Conservation (phyloP, 2,329 filamentous ascomycete species). For the Trichoderma sp. region DNA sequence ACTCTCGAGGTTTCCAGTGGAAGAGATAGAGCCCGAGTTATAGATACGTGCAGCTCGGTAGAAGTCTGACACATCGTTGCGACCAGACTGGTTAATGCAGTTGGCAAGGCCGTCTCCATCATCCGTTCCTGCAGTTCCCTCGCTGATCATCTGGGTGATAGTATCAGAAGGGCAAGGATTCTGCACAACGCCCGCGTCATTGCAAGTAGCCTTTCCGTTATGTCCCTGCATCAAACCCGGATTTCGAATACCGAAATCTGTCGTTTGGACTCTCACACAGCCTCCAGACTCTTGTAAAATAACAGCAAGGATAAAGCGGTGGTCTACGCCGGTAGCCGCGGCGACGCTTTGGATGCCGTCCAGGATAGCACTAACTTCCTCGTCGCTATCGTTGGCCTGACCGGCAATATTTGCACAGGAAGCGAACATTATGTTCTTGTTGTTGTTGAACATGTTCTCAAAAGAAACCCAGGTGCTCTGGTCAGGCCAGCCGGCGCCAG, state of each 20-base stretch:
- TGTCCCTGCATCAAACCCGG: constrained; percentile 42
- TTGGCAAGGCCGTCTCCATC: constrained; percentile 40
- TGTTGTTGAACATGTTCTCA: constrained; percentile 26
- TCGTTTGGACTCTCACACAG: constrained; percentile 41
- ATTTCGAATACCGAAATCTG: constrained; percentile 41
- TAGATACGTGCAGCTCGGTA: constrained; percentile 26
- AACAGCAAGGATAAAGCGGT: constrained; percentile 42
- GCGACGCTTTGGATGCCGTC: constrained; percentile 34
- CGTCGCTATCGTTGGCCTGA: constrained; percentile 16
- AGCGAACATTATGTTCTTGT: constrained; percentile 20
- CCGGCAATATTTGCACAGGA: constrained; percentile 18
- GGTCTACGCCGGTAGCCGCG: constrained; percentile 31
- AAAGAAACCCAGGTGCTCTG: constrained; percentile 17
- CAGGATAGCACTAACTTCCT: constrained; percentile 19
- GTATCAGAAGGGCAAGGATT: constrained; percentile 29
- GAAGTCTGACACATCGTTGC: constrained; percentile 16
- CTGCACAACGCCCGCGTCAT: constrained; percentile 24
- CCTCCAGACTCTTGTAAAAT: constrained; percentile 45
- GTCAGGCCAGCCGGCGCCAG: constrained; percentile 16
- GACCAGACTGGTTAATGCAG: constrained; percentile 17
- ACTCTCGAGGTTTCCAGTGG: constrained; percentile 22
- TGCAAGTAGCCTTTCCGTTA: constrained; percentile 38
- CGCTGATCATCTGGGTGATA: constrained; percentile 35
- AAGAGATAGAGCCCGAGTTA: constrained; percentile 26
- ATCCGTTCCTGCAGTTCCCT: constrained; percentile 42